Base-by-base conservation (phyloP, 1,139 yeast genomes). In the Hemisphaericaspora xylofermentans region DNA sequence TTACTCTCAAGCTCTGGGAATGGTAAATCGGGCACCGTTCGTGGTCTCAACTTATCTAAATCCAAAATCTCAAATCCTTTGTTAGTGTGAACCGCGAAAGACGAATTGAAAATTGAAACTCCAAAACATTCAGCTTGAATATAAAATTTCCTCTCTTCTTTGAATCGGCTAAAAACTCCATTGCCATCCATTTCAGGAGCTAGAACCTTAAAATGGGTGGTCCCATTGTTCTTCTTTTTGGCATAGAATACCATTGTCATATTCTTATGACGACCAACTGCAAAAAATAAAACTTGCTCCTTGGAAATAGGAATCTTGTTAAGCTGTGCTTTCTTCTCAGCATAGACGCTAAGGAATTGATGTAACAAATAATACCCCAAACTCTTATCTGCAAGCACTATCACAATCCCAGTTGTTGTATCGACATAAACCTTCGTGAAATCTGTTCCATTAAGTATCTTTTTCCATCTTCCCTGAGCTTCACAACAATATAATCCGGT, bases 31-130 rank as follows among this genome's bases (percentile, higher is more conserved):
- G 89, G 81, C 13, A 80, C 71, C 8, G 82, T 74, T 46, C 81
- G 67, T 2, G 84, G 77, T 18, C 74, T 69, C 24, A 76, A 63
- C 47, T 78, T 78, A 52, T 82, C 84, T 41, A 85, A 68, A 12
- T 84, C 78, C 53, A 82, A 66, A 16, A 84, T 73, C 49, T 86
- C 85, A 51, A 84, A 81, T 0, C 93, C 93, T 50, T 79, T 78
- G 31, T 78, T 66, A 2, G 89, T 76, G 53, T 84, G 86, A 1
- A 84, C 77, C 0, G 88, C 80, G 57, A 82, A 77, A 28, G 83
- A 72, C 24, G 79, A 76, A 48, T 78, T 79, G 61, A 82, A 80
- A 3, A 80, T 66, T 0, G 82, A 74, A 9, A 82, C 63, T 2
- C 79, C 82, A 47, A 60, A 72, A 45, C 84, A 75, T 33, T 79